Evolutionary conservation across 805 yeast genomes (phyloP).

Genomic region (Ogataea paraovalis): DNA sequence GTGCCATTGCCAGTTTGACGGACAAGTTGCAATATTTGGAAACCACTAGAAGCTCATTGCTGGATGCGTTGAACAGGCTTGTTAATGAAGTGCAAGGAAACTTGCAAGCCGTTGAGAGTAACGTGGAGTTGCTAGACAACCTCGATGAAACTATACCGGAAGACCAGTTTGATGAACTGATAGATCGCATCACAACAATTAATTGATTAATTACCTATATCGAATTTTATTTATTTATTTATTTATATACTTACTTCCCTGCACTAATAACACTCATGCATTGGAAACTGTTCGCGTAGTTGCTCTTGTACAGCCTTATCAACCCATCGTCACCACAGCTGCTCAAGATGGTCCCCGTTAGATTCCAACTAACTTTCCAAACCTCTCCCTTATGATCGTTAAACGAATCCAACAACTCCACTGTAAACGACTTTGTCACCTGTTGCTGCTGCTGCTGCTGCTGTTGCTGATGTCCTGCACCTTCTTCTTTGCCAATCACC

Average conservation of each 20-base stretch:
- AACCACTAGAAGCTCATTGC: background rate
- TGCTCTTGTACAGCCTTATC: conserved; percentile 87
- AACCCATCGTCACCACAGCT: conserved; percentile 96
- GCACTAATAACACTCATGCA: conserved; percentile 84
- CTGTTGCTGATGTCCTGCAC: no score
- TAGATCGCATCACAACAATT: conserved; percentile 17
- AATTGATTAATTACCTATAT: background rate
- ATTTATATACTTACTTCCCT: background rate
- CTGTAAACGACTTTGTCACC: conserved; percentile 19
- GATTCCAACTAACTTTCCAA: conserved; percentile 95
- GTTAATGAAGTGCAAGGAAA: background rate
- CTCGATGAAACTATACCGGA: conserved; percentile 10
- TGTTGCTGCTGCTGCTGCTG: no score
- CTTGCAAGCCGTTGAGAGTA: background rate
- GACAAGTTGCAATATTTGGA: conserved; percentile 14
- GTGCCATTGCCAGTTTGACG: conserved; percentile 12
- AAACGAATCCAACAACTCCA: conserved; percentile 26
- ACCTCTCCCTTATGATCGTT: conserved; percentile 50
- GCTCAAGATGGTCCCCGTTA: conserved; percentile 87
- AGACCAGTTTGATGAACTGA: conserved; percentile 13
- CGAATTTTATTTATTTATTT: background rate
- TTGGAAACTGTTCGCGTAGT: conserved; percentile 80
- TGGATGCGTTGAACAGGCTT: background rate
- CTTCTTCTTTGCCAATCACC: conserved; percentile 33
- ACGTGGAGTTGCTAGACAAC: background rate